These are phyloP conservation scores for Lipomyces yamadae DNA, from an alignment of 805 yeast species.

Conservation along the genomic window DNA sequence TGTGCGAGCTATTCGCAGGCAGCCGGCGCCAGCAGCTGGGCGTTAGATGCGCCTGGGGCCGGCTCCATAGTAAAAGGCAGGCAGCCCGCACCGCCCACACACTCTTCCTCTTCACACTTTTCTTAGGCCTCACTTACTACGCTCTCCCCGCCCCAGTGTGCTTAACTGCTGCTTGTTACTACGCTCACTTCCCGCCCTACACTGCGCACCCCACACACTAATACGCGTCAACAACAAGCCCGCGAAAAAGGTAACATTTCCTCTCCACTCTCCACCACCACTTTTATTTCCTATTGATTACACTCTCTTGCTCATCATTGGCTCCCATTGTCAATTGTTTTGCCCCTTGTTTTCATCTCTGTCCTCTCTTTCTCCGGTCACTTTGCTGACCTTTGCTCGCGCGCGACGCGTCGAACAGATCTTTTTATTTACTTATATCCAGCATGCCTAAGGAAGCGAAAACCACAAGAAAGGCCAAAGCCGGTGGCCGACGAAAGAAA, in stretches of 20 bases:
- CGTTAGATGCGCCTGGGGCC: not conserved
- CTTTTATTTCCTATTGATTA: not conserved
- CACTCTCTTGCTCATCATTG: not conserved
- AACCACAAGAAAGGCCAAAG: slow-evolving; percentile 35
- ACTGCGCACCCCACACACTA: slow-evolving; percentile 3
- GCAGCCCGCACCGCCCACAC: slow-evolving; percentile 22
- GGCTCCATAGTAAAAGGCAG: slow-evolving; percentile 24
- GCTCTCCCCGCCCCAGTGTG: slow-evolving; percentile 2
- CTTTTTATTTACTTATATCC: slow-evolving; percentile 1
- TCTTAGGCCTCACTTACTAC: slow-evolving; percentile 10
- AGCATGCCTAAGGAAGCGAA: slow-evolving; percentile 38
- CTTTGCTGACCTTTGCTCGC: slow-evolving; percentile 2
- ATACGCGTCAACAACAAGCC: slow-evolving; percentile 10
- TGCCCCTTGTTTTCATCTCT: slow-evolving; percentile 1
- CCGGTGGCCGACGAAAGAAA: slow-evolving; percentile 39
- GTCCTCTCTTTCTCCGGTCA: slow-evolving; percentile 10
- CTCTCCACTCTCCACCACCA: slow-evolving; percentile 9
- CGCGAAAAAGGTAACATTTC: slow-evolving; percentile 11
- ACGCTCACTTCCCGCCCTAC: slow-evolving; percentile 6
- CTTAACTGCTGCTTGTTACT: not conserved
- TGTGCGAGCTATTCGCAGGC: not conserved
- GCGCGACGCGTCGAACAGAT: slow-evolving; percentile 19
- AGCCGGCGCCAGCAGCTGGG: not conserved
- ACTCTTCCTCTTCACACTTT: slow-evolving; percentile 21
- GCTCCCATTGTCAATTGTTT: not conserved